phyloP scores from a whole-genome alignment of 2,329 filamentous ascomycete species.

The Cryphonectria nitschkei region DNA sequence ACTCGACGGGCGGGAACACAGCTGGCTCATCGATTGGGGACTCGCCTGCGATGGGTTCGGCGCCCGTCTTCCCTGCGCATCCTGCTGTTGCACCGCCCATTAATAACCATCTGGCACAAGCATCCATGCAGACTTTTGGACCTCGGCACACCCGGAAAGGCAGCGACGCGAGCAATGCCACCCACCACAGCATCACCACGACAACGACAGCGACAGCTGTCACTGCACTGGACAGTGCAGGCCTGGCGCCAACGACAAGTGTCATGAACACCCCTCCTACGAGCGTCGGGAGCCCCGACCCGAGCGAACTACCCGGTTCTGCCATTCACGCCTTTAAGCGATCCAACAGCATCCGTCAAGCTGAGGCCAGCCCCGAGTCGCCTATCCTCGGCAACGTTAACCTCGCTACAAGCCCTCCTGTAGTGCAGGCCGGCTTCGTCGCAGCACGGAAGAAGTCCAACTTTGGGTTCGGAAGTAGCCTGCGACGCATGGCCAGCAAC shows the following conservation, averaged over 20 bases:
- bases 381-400: conserved; percentile 22
- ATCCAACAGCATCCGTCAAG: conserved; percentile 17
- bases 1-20: conserved; percentile 25
- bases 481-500: conserved; percentile 26
- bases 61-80: conserved; percentile 23
- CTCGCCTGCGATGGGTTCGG: conserved; percentile 17
- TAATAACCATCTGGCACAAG: neutral
- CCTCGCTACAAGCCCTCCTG: conserved; percentile 26
- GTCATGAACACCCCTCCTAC: conserved; percentile 21
- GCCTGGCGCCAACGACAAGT: conserved; percentile 17
- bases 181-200: conserved; percentile 18
- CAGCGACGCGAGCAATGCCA: conserved; percentile 25
- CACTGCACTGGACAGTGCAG: conserved; percentile 6
- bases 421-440: conserved; percentile 27
- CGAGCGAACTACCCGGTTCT: conserved; percentile 26
- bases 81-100: conserved; percentile 26
- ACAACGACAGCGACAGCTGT: conserved; percentile 7
- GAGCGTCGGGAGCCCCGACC: conserved; percentile 20
- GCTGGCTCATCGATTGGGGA: conserved; percentile 14
- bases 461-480: conserved; percentile 24
- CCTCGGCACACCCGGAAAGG: conserved; percentile 17
- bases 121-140: neutral
- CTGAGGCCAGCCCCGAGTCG: conserved; percentile 22
- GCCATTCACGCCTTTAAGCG: conserved; percentile 16
- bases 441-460: conserved; percentile 28